Evolutionary conservation across 305 asterid genomes (phyloP).

Genomic region (Solanum chacoense): DNA sequence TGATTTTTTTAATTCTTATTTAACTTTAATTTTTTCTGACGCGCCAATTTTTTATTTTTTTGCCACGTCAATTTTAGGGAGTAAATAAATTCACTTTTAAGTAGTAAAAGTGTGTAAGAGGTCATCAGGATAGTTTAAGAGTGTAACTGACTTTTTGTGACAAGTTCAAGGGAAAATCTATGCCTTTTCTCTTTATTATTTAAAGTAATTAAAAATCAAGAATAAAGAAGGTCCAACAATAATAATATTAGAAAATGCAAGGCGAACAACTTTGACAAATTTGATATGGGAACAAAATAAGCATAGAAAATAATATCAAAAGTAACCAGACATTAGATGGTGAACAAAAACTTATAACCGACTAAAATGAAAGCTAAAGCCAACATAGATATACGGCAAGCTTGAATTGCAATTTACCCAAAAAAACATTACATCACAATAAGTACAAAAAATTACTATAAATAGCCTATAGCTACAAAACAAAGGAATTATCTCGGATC

Average conservation of each 20-base stretch:
- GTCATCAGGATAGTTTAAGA: accelerated
- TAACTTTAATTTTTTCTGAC: too few relatives aligned
- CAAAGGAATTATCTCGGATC: background rate
- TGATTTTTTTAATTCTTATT: too few relatives aligned
- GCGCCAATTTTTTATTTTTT: too few relatives aligned
- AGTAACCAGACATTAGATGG: background rate
- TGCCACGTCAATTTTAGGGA: too few relatives aligned
- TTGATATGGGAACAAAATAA: background rate
- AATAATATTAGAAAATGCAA: background rate
- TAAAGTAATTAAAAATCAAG: too few relatives aligned
- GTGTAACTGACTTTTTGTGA: too few relatives aligned
- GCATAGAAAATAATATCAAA: background rate
- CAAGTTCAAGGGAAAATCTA: accelerated
- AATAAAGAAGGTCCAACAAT: background rate
- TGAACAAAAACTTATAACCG: background rate
- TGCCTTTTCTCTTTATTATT: too few relatives aligned
- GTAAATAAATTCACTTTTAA: too few relatives aligned
- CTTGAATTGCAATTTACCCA: background rate
- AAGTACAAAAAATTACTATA: background rate
- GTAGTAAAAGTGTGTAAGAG: too few relatives aligned
- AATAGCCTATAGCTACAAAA: background rate
- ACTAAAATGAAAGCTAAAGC: background rate
- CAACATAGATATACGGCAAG: background rate
- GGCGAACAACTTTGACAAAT: background rate
- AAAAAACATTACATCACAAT: background rate